These are phyloP conservation scores for Dentipellis fragilis DNA, from an alignment of 768 basidiomycete species.

Conservation along the genomic window DNA sequence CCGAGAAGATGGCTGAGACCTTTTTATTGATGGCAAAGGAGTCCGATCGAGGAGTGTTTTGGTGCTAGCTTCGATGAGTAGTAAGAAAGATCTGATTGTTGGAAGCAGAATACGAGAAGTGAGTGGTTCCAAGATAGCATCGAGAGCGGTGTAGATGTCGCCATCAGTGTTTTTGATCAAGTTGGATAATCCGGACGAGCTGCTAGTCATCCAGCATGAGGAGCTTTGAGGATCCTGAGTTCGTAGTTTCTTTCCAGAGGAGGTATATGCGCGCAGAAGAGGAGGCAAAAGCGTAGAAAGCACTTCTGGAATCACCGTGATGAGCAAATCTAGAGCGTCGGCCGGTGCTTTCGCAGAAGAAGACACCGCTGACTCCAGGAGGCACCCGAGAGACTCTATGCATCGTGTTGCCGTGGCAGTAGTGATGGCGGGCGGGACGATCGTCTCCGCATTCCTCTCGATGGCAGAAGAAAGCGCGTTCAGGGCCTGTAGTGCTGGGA, in stretches of 20 bases:
- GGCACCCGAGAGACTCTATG: neutral
- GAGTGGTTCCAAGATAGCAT: neutral
- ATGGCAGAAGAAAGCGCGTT: neutral
- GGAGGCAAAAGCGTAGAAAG: neutral
- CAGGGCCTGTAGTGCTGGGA: conserved; percentile 6
- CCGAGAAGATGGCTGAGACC: neutral
- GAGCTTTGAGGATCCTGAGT: neutral
- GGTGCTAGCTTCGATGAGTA: neutral
- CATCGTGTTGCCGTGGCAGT: conserved; percentile 1
- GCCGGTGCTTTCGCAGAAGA: neutral
- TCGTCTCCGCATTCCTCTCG: neutral
- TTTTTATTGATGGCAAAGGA: too few species aligned
- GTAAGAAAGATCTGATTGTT: neutral
- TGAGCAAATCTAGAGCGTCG: neutral
- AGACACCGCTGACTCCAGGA: neutral
- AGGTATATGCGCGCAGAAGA: neutral
- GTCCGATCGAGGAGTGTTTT: neutral
- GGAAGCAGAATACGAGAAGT: neutral
- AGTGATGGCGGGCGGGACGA: neutral
- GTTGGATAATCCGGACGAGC: neutral
- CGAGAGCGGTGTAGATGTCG: neutral
- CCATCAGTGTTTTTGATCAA: neutral
- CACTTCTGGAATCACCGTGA: neutral
- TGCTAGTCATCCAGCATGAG: neutral
- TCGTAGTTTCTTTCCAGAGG: neutral